Evolutionary conservation across 2,329 filamentous ascomycete genomes (phyloP).

Genomic region (Paecilomyces variotii): DNA sequence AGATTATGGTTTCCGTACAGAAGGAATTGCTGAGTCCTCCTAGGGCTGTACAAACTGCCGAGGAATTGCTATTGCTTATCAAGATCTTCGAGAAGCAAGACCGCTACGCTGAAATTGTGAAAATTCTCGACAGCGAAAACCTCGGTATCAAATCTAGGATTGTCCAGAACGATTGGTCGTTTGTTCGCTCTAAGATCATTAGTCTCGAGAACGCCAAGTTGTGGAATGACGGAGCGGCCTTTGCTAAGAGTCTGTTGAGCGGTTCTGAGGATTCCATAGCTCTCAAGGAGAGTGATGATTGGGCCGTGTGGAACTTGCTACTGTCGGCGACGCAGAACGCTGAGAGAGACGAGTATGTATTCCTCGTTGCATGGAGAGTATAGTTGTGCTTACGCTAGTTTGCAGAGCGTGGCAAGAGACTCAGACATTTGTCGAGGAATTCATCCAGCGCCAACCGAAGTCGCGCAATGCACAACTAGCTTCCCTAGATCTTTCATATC

Average conservation of each 20-base stretch:
- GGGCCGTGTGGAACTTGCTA: slow-evolving; percentile 39
- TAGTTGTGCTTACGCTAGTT: not conserved
- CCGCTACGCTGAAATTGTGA: slow-evolving; percentile 30
- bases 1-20: slow-evolving; percentile 19
- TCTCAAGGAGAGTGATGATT: slow-evolving; percentile 35
- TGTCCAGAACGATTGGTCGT: slow-evolving; percentile 36
- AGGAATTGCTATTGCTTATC: slow-evolving; percentile 39
- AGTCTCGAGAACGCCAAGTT: slow-evolving; percentile 27
- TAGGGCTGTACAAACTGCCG: slow-evolving; percentile 38
- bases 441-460: slow-evolving; percentile 25
- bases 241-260: slow-evolving; percentile 28
- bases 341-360: slow-evolving; percentile 25
- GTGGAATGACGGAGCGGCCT: slow-evolving; percentile 32
- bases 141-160: slow-evolving; percentile 35
- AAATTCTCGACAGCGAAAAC: slow-evolving; percentile 35
- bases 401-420: slow-evolving; percentile 23
- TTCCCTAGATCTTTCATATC: slow-evolving; percentile 22
- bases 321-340: slow-evolving; percentile 25
- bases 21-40: slow-evolving; percentile 32
- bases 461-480: slow-evolving; percentile 37
- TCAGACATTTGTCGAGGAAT: slow-evolving; percentile 26
- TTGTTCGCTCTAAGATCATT: slow-evolving; percentile 31
- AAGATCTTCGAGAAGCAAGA: slow-evolving; percentile 37
- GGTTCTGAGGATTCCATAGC: slow-evolving; percentile 21
- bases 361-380: not conserved